Evolutionary conservation across 441 rosid species (phyloP), one percentile per base, ranked within the genome.

Genomic region (Mallotus japonicus): DNA sequence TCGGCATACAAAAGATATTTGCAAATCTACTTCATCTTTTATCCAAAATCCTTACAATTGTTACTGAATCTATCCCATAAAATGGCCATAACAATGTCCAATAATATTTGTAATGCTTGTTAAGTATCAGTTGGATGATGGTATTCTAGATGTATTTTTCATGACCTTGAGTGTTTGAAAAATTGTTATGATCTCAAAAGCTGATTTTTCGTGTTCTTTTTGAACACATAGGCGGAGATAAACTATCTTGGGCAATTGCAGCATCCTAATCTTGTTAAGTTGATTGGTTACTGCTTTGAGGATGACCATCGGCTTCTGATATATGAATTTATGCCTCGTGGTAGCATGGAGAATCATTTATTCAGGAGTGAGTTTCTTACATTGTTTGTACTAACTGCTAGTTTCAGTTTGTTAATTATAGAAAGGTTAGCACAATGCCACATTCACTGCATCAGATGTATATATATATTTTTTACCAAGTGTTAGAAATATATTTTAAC

Each of bases 311-410:
- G 92, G 28, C 86, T 89, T 70, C 77, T 91, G 78, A 90, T 89
- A 58, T 91, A 91, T 54, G 97, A 91, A 75, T 91, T 87, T 77
- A 88, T 91, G 95, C 91, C 89, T 61, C 87, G 95, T 5, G 97
- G 97, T 68, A 89, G 92, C 88, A 85, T 91, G 87, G 95, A 91
- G 83, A 89, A 91, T 80, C 97, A 91, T 79, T 74, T 91, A 34
- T 91, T 91, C 75, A 88, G 91, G 79, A 83, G 97, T 91, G 76
- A 83, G 89, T 77, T 79, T 62, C 55, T 71, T 9, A 2, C 54
- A 53, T 44, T 63, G 16, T 42, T 55, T 53, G 10, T 34, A 10
- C 46, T 13, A 62, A 24, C 11, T 32, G 44, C 54, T 75, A 46
- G 5, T 66, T 64, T 51, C 40, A 67, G 69, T 22, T 63, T 67